Conservation (phyloP, 148 eudicot species). For the Bassia scoparia region DNA sequence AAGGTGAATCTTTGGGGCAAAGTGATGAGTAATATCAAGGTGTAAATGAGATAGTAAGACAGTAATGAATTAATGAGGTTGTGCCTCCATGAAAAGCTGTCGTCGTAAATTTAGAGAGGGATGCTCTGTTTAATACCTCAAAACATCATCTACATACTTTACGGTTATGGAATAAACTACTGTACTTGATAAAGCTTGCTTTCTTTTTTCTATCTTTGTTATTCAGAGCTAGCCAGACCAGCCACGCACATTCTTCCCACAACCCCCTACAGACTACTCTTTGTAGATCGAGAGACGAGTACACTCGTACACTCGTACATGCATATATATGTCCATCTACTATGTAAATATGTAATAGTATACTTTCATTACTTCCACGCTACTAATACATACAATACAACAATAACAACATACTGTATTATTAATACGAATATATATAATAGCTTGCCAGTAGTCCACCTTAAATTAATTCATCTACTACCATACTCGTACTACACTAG, state of each 20-base stretch:
- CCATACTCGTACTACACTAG: too few species aligned
- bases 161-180: conserved; percentile 25
- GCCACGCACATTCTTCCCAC: conserved; percentile 29
- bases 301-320: too few species aligned
- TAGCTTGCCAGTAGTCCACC: too few species aligned
- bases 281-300: too few species aligned
- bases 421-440: too few species aligned
- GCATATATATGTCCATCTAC: too few species aligned
- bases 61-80: conserved; percentile 37
- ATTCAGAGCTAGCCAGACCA: background rate
- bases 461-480: too few species aligned
- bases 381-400: too few species aligned
- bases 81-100: conserved; percentile 34
- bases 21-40: conserved; percentile 26
- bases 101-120: conserved; percentile 30
- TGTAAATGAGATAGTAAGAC: conserved; percentile 38
- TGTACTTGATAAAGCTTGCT: conserved; percentile 13
- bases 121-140: conserved; percentile 49
- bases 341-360: too few species aligned
- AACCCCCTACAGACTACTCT: too few species aligned
- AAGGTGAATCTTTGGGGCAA: conserved; percentile 38
- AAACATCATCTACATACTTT: conserved; percentile 33
- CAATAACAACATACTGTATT: too few species aligned
- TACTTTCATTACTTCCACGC: too few species aligned
- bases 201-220: background rate